These are phyloP conservation scores for Bipolaris cookei DNA, from an alignment of 2,329 filamentous ascomycete genomes.

Conservation along the genomic window DNA sequence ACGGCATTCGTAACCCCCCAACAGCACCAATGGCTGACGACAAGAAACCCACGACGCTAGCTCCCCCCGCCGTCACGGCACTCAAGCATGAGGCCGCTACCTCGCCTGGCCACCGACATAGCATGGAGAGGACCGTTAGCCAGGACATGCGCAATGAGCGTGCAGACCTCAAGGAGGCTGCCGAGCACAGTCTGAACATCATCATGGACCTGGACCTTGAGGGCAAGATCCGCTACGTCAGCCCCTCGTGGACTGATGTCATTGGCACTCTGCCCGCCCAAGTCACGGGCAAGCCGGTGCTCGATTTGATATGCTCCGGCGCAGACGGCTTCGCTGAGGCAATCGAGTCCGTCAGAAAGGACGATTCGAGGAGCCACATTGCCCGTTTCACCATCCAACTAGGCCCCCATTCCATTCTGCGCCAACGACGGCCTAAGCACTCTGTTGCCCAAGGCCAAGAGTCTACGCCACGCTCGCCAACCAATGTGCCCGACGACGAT, in stretches of 20 bases:
- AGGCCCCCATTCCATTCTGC: constrained; percentile 46
- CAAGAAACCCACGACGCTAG: constrained; percentile 43
- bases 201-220: constrained; percentile 94
- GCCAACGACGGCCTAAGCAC: constrained; percentile 37
- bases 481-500: constrained; percentile 39
- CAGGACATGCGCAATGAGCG: constrained; percentile 91
- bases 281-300: constrained; percentile 77
- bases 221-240: constrained; percentile 92
- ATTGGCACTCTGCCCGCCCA: constrained; percentile 78
- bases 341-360: constrained; percentile 81
- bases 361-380: constrained; percentile 91
- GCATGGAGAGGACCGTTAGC: constrained; percentile 71
- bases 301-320: constrained; percentile 81
- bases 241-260: constrained; percentile 92
- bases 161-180: constrained; percentile 91
- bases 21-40: constrained; percentile 35
- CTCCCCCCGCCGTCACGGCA: constrained; percentile 53
- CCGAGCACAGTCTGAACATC: constrained; percentile 94
- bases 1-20: constrained; percentile 20
- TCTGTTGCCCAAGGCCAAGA: constrained; percentile 39
- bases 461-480: constrained; percentile 39
- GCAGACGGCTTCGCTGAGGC: constrained; percentile 80
- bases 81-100: constrained; percentile 50
- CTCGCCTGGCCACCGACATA: constrained; percentile 35
- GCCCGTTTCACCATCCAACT: constrained; percentile 52